A percentile compares a stretch with the other conserved stretches of the same genome.
Evolutionary conservation across 495 filamentous ascomycete genomes (phyloP).

Genomic region (Pseudomonodictys pantanalensis): DNA sequence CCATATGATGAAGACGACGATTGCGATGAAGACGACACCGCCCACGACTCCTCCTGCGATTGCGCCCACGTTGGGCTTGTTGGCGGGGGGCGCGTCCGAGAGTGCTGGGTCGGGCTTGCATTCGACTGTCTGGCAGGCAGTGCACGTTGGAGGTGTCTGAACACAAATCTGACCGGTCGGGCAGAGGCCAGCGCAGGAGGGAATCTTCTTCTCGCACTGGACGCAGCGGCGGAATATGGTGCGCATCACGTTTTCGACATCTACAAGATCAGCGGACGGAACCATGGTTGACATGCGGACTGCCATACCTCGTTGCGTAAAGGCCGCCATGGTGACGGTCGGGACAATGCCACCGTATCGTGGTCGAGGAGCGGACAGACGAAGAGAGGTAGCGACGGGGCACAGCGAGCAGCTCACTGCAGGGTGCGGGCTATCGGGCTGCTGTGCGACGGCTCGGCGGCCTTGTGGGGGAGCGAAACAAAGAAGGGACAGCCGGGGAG

Average conservation of each 20-base stretch:
- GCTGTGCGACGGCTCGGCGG: slow-evolving; percentile 17
- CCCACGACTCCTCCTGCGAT: slow-evolving; percentile 85
- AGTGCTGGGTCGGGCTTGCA: slow-evolving; percentile 51
- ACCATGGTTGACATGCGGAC: not conserved
- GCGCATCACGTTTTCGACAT: slow-evolving; percentile 33
- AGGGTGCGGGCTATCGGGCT: not conserved
- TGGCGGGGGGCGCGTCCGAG: slow-evolving; percentile 23
- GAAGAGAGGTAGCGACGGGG: slow-evolving; percentile 1
- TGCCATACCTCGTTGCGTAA: slow-evolving; percentile 17
- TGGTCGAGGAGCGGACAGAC: not conserved
- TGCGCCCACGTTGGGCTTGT: slow-evolving; percentile 66
- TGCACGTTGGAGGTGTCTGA: slow-evolving; percentile 55
- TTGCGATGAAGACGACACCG: slow-evolving; percentile 63
- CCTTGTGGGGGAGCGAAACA: slow-evolving; percentile 5
- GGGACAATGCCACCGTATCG: slow-evolving; percentile 3
- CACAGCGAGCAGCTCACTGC: slow-evolving; percentile 3
- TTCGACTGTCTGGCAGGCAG: slow-evolving; percentile 55
- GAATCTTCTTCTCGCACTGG: slow-evolving; percentile 33
- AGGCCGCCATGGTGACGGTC: slow-evolving; percentile 24
- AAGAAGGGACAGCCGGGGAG: slow-evolving; percentile 20
- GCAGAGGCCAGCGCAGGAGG: slow-evolving; percentile 33
- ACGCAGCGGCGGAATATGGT: slow-evolving; percentile 43
- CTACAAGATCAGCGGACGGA: slow-evolving; percentile 26
- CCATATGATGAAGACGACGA: slow-evolving; percentile 78
- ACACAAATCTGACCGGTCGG: slow-evolving; percentile 51